phyloP scores from a whole-genome alignment of 495 filamentous ascomycete species.

The Penicillium fimorum region DNA sequence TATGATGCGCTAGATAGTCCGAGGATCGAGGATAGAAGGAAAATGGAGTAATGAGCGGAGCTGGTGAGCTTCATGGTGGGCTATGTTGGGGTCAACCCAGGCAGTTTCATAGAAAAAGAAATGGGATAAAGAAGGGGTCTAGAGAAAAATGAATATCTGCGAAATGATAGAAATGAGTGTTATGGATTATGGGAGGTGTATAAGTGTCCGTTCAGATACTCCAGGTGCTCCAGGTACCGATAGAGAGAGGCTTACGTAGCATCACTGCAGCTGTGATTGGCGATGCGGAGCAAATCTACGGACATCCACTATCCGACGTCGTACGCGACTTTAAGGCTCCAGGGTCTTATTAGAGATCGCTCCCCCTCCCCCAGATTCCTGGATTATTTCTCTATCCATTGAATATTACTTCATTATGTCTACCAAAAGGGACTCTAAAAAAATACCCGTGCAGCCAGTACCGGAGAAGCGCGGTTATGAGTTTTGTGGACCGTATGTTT shows the following conservation, averaged over 20 bases:
- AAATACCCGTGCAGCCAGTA: conserved; percentile 36
- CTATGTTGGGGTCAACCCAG: not conserved
- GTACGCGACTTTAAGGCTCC: conserved; percentile 19
- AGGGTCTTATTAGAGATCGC: conserved; percentile 11
- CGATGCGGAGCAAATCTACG: conserved; percentile 22
- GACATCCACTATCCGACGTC: conserved; percentile 22
- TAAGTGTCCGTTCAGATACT: not conserved
- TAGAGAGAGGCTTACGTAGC: conserved; percentile 22
- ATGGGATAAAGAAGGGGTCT: conserved; percentile 7
- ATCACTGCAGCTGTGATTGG: conserved; percentile 3
- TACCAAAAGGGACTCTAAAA: conserved; percentile 26
- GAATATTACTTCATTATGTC: conserved; percentile 25
- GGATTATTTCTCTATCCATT: conserved; percentile 9
- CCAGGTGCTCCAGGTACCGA: not conserved
- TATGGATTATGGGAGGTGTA: not conserved
- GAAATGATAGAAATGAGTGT: not conserved
- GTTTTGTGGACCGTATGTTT: conserved; percentile 82
- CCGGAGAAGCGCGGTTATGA: conserved; percentile 66
- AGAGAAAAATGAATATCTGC: not conserved
- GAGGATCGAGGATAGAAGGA: conserved; percentile 19
- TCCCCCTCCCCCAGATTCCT: not conserved
- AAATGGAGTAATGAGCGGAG: conserved; percentile 23
- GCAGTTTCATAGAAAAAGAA: not conserved
- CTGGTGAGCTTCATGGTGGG: conserved; percentile 25
- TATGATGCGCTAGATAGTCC: conserved; percentile 26